Percentiles rank a stretch among this genome's conserved stretches.
phyloP scores from a whole-genome alignment of 1,139 yeast species.

The Suhomyces panamericanus region DNA sequence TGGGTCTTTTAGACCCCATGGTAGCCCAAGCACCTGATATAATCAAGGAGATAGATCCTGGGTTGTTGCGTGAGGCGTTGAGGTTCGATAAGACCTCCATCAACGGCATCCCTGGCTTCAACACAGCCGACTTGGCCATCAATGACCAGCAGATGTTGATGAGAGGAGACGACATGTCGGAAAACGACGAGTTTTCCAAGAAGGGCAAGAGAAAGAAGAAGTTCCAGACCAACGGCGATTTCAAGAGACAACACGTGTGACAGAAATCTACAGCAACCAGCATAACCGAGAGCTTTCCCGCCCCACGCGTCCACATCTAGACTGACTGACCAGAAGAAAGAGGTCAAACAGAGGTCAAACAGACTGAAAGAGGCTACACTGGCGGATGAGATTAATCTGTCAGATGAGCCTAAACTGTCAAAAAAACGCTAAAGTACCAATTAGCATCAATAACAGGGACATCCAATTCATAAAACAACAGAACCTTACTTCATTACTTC shows the following conservation, averaged over 20 bases:
- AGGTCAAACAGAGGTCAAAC: no score
- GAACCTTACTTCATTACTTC: no score
- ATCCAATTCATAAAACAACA: no score
- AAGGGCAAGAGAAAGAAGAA: slow-evolving; percentile 39
- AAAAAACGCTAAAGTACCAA: no score
- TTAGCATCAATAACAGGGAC: no score
- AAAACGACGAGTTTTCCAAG: slow-evolving; percentile 37
- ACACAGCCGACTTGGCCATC: slow-evolving; percentile 65
- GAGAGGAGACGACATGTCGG: slow-evolving; percentile 46
- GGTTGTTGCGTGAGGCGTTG: slow-evolving; percentile 52
- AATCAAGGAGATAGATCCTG: slow-evolving; percentile 51
- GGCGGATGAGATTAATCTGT: no score
- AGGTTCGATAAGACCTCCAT: slow-evolving; percentile 67
- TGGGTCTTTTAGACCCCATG: slow-evolving; percentile 53
- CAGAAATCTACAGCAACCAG: background rate
- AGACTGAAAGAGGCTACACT: no score
- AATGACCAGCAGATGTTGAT: slow-evolving; percentile 49
- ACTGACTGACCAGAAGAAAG: no score
- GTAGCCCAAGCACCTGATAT: slow-evolving; percentile 40
- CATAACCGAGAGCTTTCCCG: background rate
- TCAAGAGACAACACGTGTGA: slow-evolving; percentile 39
- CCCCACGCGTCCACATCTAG: background rate
- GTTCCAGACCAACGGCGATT: slow-evolving; percentile 31
- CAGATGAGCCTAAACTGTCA: no score
- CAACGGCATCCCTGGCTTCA: slow-evolving; percentile 79